These are phyloP conservation scores for Acidiella bohemica DNA, from an alignment of 495 filamentous ascomycete species.

Conservation along the genomic window DNA sequence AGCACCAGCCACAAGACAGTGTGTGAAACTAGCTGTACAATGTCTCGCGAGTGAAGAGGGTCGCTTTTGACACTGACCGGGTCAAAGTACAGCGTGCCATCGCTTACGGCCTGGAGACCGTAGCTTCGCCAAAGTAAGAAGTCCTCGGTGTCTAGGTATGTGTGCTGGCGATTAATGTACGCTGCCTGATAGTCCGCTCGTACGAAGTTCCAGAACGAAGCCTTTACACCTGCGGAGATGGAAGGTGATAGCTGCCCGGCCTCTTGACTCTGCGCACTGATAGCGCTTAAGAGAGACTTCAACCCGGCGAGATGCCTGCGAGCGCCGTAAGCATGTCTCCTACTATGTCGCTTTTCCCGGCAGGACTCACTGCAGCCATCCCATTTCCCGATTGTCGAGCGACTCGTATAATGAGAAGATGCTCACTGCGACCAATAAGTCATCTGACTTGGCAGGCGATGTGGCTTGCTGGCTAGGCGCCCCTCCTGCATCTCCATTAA, in stretches of 20 bases:
- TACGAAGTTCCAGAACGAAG: conserved; percentile 55
- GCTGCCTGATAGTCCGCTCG: conserved; percentile 47
- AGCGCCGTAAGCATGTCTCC: neutral
- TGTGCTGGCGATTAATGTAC: conserved; percentile 43
- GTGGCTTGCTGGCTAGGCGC: conserved; percentile 23
- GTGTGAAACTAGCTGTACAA: conserved; percentile 42
- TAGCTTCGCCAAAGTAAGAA: conserved; percentile 46
- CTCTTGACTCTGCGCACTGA: conserved; percentile 2
- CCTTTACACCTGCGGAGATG: conserved; percentile 33
- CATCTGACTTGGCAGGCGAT: conserved; percentile 40
- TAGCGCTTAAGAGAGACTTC: conserved; percentile 11
- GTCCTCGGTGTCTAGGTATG: conserved; percentile 48
- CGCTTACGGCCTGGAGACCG: conserved; percentile 40
- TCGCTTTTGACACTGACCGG: conserved; percentile 38
- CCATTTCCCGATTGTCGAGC: conserved; percentile 31
- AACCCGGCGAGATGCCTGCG: conserved; percentile 13
- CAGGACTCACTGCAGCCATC: conserved; percentile 12
- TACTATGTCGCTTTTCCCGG: neutral
- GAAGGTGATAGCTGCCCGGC: neutral
- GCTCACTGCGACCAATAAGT: conserved; percentile 47
- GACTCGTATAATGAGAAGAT: conserved; percentile 53
- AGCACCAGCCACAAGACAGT: conserved; percentile 49
- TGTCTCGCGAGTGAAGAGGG: conserved; percentile 38
- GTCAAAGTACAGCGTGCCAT: conserved; percentile 36
- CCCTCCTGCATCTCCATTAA: neutral